Evolutionary conservation across 495 filamentous ascomycete genomes (phyloP).

Genomic region (Aspergillus saccharolyticus): DNA sequence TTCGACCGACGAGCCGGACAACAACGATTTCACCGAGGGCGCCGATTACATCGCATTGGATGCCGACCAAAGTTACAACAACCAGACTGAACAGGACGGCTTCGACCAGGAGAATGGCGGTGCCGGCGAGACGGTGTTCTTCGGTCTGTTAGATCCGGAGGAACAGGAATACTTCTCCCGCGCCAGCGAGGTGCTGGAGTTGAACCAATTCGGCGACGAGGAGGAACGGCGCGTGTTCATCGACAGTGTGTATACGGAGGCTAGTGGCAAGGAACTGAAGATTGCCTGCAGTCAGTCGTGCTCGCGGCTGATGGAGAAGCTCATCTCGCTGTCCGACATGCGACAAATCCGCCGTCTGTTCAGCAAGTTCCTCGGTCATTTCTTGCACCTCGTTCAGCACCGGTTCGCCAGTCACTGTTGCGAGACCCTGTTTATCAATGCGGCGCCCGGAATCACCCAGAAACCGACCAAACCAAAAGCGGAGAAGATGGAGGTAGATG

Average conservation of each 20-base stretch:
- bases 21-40: conserved; percentile 20
- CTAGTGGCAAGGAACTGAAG: conserved; percentile 88
- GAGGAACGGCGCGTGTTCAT: conserved; percentile 80
- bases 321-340: conserved; percentile 76
- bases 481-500: conserved; percentile 32
- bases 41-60: conserved; percentile 39
- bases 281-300: conserved; percentile 92
- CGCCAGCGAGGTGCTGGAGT: conserved; percentile 81
- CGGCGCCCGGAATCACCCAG: conserved; percentile 69
- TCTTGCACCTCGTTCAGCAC: conserved; percentile 83
- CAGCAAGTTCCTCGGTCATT: conserved; percentile 78
- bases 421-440: conserved; percentile 82
- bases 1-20: conserved; percentile 19
- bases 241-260: conserved; percentile 78
- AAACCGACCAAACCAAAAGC: conserved; percentile 47
- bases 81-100: conserved; percentile 18
- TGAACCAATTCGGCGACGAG: conserved; percentile 72
- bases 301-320: conserved; percentile 83
- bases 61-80: conserved; percentile 13
- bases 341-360: conserved; percentile 82
- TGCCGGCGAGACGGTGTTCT: conserved; percentile 58
- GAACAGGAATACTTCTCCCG: conserved; percentile 93
- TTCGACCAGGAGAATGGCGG: conserved; percentile 6
- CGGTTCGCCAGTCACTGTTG: conserved; percentile 96
- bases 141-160: conserved; percentile 80